These are phyloP conservation scores for Naganishia sp. DNA, from an alignment of 1,284 basidiomycete genomes.

Conservation along the genomic window DNA sequence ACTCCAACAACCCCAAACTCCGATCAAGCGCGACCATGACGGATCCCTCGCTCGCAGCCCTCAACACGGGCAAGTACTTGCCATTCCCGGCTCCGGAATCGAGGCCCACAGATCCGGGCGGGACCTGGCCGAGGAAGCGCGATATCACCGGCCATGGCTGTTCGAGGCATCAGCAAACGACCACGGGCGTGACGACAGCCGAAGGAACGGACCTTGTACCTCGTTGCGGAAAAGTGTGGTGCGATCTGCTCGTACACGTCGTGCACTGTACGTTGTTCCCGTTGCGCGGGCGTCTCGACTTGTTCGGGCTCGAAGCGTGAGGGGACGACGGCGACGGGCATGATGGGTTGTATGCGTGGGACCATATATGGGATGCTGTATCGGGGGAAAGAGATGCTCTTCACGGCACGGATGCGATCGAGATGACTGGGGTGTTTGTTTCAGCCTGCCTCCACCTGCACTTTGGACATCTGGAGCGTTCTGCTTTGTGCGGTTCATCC, in stretches of 20 bases:
- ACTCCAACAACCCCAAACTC: constrained; percentile 71
- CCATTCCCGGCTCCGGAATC: constrained; percentile 98
- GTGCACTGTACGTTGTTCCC: constrained; percentile 62
- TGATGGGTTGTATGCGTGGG: not conserved
- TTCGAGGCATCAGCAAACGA: not conserved
- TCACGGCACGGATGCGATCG: not conserved
- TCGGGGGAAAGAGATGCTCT: not conserved
- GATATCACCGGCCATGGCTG: constrained; percentile 95
- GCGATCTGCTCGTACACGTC: constrained; percentile 88
- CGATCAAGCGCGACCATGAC: constrained; percentile 77
- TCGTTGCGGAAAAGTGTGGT: constrained; percentile 84
- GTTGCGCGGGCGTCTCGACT: constrained; percentile 23
- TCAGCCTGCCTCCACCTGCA: not conserved
- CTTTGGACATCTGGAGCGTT: constrained; percentile 4
- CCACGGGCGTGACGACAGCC: constrained; percentile 9
- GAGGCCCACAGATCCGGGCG: constrained; percentile 78
- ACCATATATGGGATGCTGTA: not conserved
- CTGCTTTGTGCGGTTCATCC: not conserved
- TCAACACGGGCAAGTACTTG: constrained; percentile 77
- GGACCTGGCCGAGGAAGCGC: constrained; percentile 71
- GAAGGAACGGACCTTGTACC: constrained; percentile 73
- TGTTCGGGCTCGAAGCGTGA: constrained; percentile 25
- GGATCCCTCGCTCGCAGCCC: constrained; percentile 47
- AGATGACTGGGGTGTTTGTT: not conserved
- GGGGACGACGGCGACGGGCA: constrained; percentile 27